Percentiles rank a stretch among this genome's conserved stretches.
These are phyloP conservation scores for Paspalum notatum DNA, from an alignment of 176 grass and related monocot genomes.

Conservation along the genomic window DNA sequence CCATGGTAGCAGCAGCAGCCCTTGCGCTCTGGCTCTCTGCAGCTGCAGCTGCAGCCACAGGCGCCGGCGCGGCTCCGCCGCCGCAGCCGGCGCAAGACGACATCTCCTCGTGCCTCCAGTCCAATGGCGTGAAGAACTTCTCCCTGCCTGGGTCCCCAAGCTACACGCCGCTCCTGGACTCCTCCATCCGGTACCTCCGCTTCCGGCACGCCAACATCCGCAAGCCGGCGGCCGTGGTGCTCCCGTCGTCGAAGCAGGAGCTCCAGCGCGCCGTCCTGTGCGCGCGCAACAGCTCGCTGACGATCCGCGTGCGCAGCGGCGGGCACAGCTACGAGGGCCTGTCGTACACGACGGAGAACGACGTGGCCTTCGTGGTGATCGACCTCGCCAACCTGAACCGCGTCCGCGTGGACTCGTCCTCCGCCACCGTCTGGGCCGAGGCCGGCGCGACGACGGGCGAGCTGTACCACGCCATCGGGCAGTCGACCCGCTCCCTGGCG, in stretches of 20 bases:
- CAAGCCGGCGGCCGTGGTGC: conserved; percentile 52
- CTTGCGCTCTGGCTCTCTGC: neutral
- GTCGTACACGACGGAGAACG: conserved; percentile 55
- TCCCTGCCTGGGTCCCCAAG: conserved; percentile 36
- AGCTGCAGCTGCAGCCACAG: neutral
- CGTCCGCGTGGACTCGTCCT: conserved; percentile 32
- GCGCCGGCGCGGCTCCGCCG: neutral
- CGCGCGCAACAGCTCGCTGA: conserved; percentile 10
- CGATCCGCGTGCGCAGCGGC: conserved; percentile 67
- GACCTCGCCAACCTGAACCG: conserved; percentile 61
- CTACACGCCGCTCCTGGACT: conserved; percentile 50
- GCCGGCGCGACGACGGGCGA: conserved; percentile 63
- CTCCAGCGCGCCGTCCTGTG: conserved; percentile 49
- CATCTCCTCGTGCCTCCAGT: conserved; percentile 50
- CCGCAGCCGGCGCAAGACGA: neutral
- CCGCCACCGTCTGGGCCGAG: conserved; percentile 53
- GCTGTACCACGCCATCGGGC: conserved; percentile 54
- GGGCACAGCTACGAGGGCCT: conserved; percentile 82
- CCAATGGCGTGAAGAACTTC: conserved; percentile 57
- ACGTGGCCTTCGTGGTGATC: conserved; percentile 52
- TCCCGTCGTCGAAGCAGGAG: conserved; percentile 37
- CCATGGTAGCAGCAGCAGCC: neutral
- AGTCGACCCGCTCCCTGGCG: conserved; percentile 26
- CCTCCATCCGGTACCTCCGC: conserved; percentile 67
- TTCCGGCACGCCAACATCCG: conserved; percentile 39